These are phyloP conservation scores for Cytidiella melzeri DNA, from an alignment of 768 basidiomycete genomes.

Conservation along the genomic window DNA sequence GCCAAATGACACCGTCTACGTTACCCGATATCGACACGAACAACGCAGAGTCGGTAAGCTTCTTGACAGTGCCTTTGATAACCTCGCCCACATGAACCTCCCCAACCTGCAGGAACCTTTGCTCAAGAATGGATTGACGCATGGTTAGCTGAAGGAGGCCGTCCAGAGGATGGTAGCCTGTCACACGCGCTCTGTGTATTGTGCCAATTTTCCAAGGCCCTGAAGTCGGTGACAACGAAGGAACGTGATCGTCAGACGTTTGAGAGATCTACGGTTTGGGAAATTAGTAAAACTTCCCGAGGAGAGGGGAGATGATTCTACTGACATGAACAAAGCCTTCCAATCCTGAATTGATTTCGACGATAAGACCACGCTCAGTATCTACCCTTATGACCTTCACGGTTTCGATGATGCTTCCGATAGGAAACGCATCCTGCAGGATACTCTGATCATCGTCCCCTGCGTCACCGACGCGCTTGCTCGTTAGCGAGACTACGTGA, in stretches of 20 bases:
- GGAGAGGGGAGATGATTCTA: slow-evolving; percentile 9
- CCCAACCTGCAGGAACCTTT: slow-evolving; percentile 76
- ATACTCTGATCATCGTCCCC: slow-evolving; percentile 18
- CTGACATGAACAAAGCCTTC: slow-evolving; percentile 87
- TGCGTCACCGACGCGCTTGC: slow-evolving; percentile 29
- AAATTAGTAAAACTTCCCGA: slow-evolving; percentile 13
- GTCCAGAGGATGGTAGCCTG: slow-evolving; percentile 80
- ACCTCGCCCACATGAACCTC: slow-evolving; percentile 84
- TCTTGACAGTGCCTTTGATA: slow-evolving; percentile 84
- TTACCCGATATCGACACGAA: slow-evolving; percentile 84
- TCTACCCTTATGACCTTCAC: slow-evolving; percentile 75
- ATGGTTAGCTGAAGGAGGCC: slow-evolving; percentile 86
- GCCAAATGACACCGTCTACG: slow-evolving; percentile 92
- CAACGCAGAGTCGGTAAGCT: slow-evolving; percentile 70
- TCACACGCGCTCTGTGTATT: slow-evolving; percentile 79
- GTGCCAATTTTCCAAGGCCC: slow-evolving; percentile 80
- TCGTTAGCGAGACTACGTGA: slow-evolving; percentile 57
- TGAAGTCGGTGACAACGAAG: slow-evolving; percentile 59
- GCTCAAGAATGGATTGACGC: slow-evolving; percentile 74
- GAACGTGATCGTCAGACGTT: slow-evolving; percentile 84
- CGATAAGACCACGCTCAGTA: slow-evolving; percentile 74
- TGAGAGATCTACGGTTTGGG: slow-evolving; percentile 81
- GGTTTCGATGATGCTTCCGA: slow-evolving; percentile 66
- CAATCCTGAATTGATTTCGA: slow-evolving; percentile 55
- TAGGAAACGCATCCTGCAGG: slow-evolving; percentile 56